These are phyloP conservation scores for Pelargonium fulgidum DNA, from an alignment of 441 rosid genomes.

Conservation along the genomic window DNA sequence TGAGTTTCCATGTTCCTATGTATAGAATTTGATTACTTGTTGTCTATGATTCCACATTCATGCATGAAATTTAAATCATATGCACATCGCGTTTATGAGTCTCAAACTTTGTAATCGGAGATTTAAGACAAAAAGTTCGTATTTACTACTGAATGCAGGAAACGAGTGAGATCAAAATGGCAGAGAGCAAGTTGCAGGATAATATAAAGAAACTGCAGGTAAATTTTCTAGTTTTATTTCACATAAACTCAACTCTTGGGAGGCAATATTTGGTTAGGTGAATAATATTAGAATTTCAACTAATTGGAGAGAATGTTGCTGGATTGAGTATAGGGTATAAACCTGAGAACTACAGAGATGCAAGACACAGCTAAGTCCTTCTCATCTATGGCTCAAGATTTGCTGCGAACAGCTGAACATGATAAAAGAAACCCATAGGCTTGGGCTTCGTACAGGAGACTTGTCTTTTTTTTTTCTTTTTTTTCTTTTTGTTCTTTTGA, in stretches of 20 bases:
- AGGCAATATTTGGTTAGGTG: not conserved
- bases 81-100: not conserved
- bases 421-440: conserved; percentile 38
- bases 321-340: conserved; percentile 52
- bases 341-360: conserved; percentile 67
- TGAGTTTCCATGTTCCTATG: too few relatives aligned
- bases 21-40: too few relatives aligned
- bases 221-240: not conserved
- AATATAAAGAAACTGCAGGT: conserved; percentile 74
- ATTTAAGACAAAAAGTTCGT: not conserved
- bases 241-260: not conserved
- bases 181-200: conserved; percentile 80
- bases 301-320: not conserved
- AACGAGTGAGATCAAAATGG: conserved; percentile 57
- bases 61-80: not conserved
- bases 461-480: too few relatives aligned
- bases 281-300: not conserved
- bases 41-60: too few relatives aligned
- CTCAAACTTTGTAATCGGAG: not conserved
- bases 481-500: too few relatives aligned
- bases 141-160: conserved; percentile 40
- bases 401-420: conserved; percentile 56
- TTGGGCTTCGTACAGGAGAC: too few relatives aligned
- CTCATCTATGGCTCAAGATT: conserved; percentile 76
- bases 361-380: conserved; percentile 79